A percentile compares a stretch with the other conserved stretches of the same genome.
Conservation (phyloP, 352 stramenopile genomes). For the Peronosclerospora sorghi region DNA sequence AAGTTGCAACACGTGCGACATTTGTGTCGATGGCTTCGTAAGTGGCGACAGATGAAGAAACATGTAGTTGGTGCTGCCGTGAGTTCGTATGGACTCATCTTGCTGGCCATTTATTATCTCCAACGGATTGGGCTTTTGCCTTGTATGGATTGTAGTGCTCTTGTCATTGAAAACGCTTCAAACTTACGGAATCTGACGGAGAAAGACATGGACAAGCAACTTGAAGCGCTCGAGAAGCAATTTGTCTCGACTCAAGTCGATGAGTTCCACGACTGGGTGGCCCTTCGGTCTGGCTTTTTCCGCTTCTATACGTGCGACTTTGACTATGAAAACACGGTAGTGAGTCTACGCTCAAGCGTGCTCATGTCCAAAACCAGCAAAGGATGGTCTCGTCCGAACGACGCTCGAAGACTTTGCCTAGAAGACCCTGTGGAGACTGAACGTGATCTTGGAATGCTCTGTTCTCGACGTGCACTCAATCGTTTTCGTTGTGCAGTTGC, state of each 20-base stretch:
- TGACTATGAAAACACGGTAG: slow-evolving; percentile 49
- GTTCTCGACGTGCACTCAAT: slow-evolving; percentile 41
- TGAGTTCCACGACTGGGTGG: slow-evolving; percentile 15
- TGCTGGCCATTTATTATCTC: slow-evolving; percentile 63
- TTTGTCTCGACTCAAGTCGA: slow-evolving; percentile 3
- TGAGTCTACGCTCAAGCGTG: slow-evolving; percentile 33
- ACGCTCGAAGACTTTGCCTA: slow-evolving; percentile 33
- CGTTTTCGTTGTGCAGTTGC: slow-evolving; percentile 44
- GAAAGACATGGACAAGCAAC: slow-evolving; percentile 10
- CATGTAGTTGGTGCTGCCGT: slow-evolving; percentile 24
- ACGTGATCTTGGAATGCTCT: slow-evolving; percentile 57
- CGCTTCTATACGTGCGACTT: slow-evolving; percentile 64
- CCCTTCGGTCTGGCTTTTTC: slow-evolving; percentile 55
- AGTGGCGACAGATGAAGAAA: slow-evolving; percentile 29
- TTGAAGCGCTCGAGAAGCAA: slow-evolving; percentile 11
- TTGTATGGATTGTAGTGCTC: slow-evolving; percentile 27
- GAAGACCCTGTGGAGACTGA: slow-evolving; percentile 69
- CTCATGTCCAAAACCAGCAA: slow-evolving; percentile 33
- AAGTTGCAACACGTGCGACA: slow-evolving; percentile 7
- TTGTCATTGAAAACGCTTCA: slow-evolving; percentile 11
- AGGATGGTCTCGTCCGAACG: slow-evolving; percentile 28
- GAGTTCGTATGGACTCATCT: slow-evolving; percentile 59
- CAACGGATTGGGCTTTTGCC: slow-evolving; percentile 38
- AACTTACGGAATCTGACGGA: slow-evolving; percentile 13
- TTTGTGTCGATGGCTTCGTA: slow-evolving; percentile 46